Evolutionary conservation across 495 filamentous ascomycete genomes (phyloP), one percentile per base, ranked within the genome.

Genomic region (Arthonia radiata): DNA sequence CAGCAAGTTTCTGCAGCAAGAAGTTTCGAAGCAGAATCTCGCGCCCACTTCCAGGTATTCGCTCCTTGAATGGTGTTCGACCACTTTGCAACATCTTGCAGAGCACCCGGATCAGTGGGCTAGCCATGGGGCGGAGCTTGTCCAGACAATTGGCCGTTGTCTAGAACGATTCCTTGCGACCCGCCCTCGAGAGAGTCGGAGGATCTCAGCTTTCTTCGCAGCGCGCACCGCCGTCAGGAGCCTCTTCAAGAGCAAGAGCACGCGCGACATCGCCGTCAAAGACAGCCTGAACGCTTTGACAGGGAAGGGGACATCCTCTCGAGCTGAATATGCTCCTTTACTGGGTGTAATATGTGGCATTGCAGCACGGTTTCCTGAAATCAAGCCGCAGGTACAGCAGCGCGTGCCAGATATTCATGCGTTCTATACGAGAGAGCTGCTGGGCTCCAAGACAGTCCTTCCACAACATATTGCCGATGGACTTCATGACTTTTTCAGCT

Each of bases 321-420:
- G 59, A 4, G 55, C 65, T 31, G 73, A 58, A 39, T 74, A 90
- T 48, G 65, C 75, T n/a, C 36, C 62, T 2, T 47, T 91, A 23
- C 55, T 97, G 4, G 86, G 89, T 13, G 64, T 82, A 8, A 62
- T 94, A 29, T 72, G 77, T 21, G 79, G 81, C 1, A 83, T 92
- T 5, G 77, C 71, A 42, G 64, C 69, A 13, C 69, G 83, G 26
- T 54, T 76, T 11, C 45, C 56, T 3, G 46, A 50, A 21, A 53
- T 54, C 19, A 70, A 64, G 31, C 44, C 58, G 4, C 41, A 66
- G 10, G 35, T 97, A 10, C 55, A 61, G 22, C 52, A 55, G 17
- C 49, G 59, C 14, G 90, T 81, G 52, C 56, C 61, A 32, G 49
- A 67, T 13, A 73, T 80, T 36, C 65, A 76, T 37, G 42, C 62